Evolutionary conservation across 129 eudicot genomes (phyloP).

Genomic region (Ambrosia trifida): DNA sequence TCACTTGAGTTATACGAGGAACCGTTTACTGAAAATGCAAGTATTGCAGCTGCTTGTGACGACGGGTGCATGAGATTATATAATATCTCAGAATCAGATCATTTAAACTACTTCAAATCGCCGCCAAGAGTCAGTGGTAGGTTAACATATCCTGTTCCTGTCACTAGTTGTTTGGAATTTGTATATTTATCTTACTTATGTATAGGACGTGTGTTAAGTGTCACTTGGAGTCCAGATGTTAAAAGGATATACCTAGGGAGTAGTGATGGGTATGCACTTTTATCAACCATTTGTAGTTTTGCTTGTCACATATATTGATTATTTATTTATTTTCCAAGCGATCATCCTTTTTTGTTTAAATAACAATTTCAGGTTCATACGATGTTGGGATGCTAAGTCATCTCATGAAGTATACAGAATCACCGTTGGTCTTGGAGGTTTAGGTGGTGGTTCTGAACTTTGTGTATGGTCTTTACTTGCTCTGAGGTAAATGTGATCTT

Average conservation of each 20-base stretch:
- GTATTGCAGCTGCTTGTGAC: constrained; percentile 81
- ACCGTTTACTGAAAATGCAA: too few species aligned
- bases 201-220: too few species aligned
- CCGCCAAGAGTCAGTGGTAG: constrained; percentile 84
- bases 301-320: not conserved
- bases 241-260: too few species aligned
- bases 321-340: not conserved
- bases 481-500: constrained; percentile 49
- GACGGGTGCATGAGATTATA: constrained; percentile 81
- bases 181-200: not conserved
- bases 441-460: constrained; percentile 71
- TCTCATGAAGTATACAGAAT: too few species aligned
- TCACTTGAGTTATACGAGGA: too few species aligned
- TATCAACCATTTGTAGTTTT: not conserved
- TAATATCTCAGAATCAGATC: constrained; percentile 41
- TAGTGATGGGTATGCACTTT: too few species aligned
- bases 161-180: not conserved
- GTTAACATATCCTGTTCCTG: constrained; percentile 33
- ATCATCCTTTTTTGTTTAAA: not conserved
- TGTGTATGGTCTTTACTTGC: constrained; percentile 94
- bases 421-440: too few species aligned
- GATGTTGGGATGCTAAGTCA: too few species aligned
- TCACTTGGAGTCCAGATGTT: too few species aligned
- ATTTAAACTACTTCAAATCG: constrained; percentile 50
- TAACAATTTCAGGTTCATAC: constrained; percentile 55